phyloP scores from a whole-genome alignment of 2,329 filamentous ascomycete genomes.

The Furcasterigmium sp. region DNA sequence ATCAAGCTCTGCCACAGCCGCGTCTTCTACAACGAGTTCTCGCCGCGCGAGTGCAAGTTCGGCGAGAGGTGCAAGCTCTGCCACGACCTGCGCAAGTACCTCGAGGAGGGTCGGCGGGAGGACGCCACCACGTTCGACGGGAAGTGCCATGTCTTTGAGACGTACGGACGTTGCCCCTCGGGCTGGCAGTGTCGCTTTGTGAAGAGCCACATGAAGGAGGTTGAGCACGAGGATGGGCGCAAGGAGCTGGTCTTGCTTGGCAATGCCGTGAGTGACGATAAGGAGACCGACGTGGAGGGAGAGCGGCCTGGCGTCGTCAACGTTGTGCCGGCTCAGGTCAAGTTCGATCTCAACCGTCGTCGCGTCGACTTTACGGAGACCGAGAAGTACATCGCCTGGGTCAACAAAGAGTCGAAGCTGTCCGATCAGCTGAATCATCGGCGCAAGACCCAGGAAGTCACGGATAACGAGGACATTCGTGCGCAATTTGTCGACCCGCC shows the following conservation, averaged over 20 bases:
- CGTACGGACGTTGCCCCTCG: slow-evolving; percentile 68
- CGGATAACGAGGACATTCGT: slow-evolving; percentile 60
- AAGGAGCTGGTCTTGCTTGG: slow-evolving; percentile 74
- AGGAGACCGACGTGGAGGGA: slow-evolving; percentile 23
- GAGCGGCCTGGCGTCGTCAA: slow-evolving; percentile 68
- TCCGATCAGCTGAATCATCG: slow-evolving; percentile 34
- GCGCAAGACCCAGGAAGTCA: slow-evolving; percentile 33
- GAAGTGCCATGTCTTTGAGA: slow-evolving; percentile 76
- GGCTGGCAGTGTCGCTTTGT: slow-evolving; percentile 97
- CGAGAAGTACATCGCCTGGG: slow-evolving; percentile 72
- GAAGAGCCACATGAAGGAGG: slow-evolving; percentile 78
- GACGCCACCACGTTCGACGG: slow-evolving; percentile 74
- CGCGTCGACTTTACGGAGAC: slow-evolving; percentile 66
- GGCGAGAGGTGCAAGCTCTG: slow-evolving; percentile 76
- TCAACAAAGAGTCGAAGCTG: slow-evolving; percentile 55
- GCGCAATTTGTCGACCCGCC: slow-evolving; percentile 83
- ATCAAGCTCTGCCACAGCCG: slow-evolving; percentile 74
- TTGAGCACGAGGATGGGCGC: slow-evolving; percentile 70
- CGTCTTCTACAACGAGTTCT: slow-evolving; percentile 71
- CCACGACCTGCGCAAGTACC: slow-evolving; percentile 81
- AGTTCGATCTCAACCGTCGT: slow-evolving; percentile 70
- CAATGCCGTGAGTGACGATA: slow-evolving; percentile 24
- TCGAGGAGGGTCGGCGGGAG: slow-evolving; percentile 73
- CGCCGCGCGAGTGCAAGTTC: slow-evolving; percentile 69
- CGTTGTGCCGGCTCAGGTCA: slow-evolving; percentile 61